Evolutionary conservation across 1,284 basidiomycete genomes (phyloP).

Genomic region (Leccinum subatratum): DNA sequence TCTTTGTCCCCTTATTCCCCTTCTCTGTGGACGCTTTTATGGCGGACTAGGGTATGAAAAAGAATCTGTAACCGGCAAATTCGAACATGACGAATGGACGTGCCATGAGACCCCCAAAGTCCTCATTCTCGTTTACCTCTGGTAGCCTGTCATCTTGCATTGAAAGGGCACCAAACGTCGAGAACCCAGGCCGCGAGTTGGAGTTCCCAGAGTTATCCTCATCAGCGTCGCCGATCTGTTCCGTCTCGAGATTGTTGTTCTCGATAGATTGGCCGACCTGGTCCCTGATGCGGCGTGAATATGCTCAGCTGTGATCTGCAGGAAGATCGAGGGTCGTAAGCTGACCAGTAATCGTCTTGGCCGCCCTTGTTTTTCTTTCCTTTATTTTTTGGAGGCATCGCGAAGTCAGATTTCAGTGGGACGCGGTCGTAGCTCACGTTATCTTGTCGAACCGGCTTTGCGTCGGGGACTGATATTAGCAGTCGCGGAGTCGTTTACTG

Average conservation of each 20-base stretch:
- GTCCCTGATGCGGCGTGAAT: slow-evolving; percentile 45
- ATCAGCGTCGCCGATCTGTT: slow-evolving; percentile 41
- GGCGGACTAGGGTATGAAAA: slow-evolving; percentile 38
- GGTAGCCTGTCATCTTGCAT: slow-evolving; percentile 44
- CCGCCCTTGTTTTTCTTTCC: slow-evolving; percentile 83
- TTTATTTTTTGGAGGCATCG: slow-evolving; percentile 85
- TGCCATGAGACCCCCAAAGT: slow-evolving; percentile 83
- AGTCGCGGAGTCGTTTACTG: slow-evolving; percentile 14
- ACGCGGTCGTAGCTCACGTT: background rate
- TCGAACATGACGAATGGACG: slow-evolving; percentile 25
- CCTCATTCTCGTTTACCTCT: slow-evolving; percentile 65
- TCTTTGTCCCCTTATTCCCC: slow-evolving; percentile 50
- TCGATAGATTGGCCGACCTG: slow-evolving; percentile 60
- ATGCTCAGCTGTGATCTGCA: slow-evolving; percentile 15
- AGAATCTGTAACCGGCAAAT: slow-evolving; percentile 9
- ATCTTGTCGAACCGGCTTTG: slow-evolving; percentile 21
- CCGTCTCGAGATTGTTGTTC: slow-evolving; percentile 37
- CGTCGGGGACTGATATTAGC: slow-evolving; percentile 19
- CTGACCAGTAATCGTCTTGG: slow-evolving; percentile 81
- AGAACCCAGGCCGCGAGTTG: slow-evolving; percentile 39
- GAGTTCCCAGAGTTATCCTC: slow-evolving; percentile 33
- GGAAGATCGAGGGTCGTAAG: slow-evolving; percentile 14
- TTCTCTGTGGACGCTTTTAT: slow-evolving; percentile 51
- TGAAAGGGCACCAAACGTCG: slow-evolving; percentile 49
- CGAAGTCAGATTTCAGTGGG: background rate